A percentile compares a stretch with the other conserved stretches of the same genome.
Evolutionary conservation across 371 early-diverging fungal genomes (phyloP).

Genomic region (Funneliformis caledonium): DNA sequence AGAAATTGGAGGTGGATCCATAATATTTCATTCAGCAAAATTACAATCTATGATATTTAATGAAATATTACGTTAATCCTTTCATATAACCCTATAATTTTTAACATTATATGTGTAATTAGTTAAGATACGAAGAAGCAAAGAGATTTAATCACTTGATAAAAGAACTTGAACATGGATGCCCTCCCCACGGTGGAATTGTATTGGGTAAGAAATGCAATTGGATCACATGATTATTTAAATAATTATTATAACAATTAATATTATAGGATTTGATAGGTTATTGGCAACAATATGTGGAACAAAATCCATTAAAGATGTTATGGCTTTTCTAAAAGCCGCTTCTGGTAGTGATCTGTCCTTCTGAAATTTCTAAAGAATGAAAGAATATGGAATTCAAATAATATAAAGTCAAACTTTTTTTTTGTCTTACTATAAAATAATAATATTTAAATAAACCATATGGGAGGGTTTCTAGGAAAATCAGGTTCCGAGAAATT

Average conservation of each 20-base stretch:
- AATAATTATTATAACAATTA: not conserved
- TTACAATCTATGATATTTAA: constrained; percentile 79
- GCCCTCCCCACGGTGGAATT: constrained; percentile 93
- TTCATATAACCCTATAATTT: constrained; percentile 1
- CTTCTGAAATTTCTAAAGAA: constrained; percentile 66
- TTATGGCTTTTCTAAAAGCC: constrained; percentile 93
- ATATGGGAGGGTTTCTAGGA: too few species aligned
- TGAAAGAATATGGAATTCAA: constrained; percentile 62
- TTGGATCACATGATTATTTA: not conserved
- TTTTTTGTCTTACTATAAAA: too few species aligned
- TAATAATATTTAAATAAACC: too few species aligned
- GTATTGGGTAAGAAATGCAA: constrained; percentile 73
- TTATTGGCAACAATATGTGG: constrained; percentile 79
- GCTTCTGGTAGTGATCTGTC: constrained; percentile 82
- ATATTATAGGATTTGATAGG: constrained; percentile 73
- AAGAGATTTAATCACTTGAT: constrained; percentile 81
- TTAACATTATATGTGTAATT: not conserved
- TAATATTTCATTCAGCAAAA: constrained; percentile 83
- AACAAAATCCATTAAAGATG: constrained; percentile 81
- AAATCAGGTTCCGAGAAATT: too few species aligned
- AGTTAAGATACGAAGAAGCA: constrained; percentile 55
- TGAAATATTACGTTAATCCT: constrained; percentile 49
- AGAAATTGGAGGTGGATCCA: constrained; percentile 93
- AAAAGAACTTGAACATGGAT: constrained; percentile 80
- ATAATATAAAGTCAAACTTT: not conserved